Evolutionary conservation across 2,329 filamentous ascomycete species (phyloP).

Genomic region (Chaetomiaceae sp.): DNA sequence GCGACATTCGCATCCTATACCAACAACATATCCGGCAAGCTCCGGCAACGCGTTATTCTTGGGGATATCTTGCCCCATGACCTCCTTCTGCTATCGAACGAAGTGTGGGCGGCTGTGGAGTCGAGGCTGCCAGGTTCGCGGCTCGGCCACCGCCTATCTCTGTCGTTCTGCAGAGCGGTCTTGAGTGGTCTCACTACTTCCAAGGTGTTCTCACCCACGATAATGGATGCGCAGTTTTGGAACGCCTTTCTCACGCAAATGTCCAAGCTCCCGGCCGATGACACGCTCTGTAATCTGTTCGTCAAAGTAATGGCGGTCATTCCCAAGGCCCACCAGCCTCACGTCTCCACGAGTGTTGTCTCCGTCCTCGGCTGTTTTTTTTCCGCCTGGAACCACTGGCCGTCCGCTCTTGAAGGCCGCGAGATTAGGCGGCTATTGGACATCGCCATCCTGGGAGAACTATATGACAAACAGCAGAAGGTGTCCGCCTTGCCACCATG

Average conservation of each 20-base stretch:
- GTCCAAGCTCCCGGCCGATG: conserved; percentile 15
- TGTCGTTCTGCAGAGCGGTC: conserved; percentile 17
- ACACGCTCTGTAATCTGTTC: conserved; percentile 20
- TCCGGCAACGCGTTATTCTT: conserved; percentile 18
- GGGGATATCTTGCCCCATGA: conserved; percentile 13
- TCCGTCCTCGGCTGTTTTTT: conserved; percentile 19
- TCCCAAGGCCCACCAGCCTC: not conserved
- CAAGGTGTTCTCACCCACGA: conserved; percentile 13
- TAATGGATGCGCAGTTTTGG: conserved; percentile 19
- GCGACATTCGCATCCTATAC: conserved; percentile 3
- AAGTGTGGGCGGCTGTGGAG: conserved; percentile 19
- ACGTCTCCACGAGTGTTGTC: conserved; percentile 12
- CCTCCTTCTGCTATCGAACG: conserved; percentile 1
- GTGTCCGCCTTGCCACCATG: not conserved
- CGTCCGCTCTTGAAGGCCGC: not conserved
- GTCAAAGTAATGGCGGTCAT: conserved; percentile 14
- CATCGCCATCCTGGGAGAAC: not conserved
- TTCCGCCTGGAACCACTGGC: conserved; percentile 10
- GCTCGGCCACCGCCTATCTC: not conserved
- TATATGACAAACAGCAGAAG: not conserved
- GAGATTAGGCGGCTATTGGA: conserved; percentile 2
- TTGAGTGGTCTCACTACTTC: conserved; percentile 16
- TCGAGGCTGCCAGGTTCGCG: conserved; percentile 9
- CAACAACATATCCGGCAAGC: conserved; percentile 28
- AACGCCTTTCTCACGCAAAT: conserved; percentile 17